Percentiles rank a stretch among this genome's conserved stretches.
Evolutionary conservation across 768 basidiomycete species (phyloP).

Genomic region (Clitopilus hobsonii): DNA sequence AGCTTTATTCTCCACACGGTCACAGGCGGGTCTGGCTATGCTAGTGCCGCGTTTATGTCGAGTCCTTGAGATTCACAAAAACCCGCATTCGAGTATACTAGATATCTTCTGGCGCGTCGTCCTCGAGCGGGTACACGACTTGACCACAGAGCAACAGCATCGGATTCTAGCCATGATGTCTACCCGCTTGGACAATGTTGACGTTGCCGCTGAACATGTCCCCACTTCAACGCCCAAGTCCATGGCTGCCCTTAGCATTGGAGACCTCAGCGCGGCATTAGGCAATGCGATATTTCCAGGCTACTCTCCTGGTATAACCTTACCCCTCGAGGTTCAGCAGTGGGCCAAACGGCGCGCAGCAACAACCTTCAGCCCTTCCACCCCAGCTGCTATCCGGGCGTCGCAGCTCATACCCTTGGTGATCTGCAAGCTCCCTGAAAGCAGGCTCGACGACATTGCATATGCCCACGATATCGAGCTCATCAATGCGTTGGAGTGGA

Average conservation of each 20-base stretch:
- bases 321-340: not conserved
- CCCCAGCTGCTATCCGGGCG: not conserved
- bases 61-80: slow-evolving; percentile 25
- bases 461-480: not conserved
- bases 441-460: not conserved
- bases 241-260: not conserved
- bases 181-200: slow-evolving; percentile 19
- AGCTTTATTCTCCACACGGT: slow-evolving; percentile 26
- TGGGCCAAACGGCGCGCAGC: not conserved
- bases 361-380: not conserved
- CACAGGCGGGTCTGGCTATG: slow-evolving; percentile 20
- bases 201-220: not conserved
- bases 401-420: not conserved
- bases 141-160: slow-evolving; percentile 24
- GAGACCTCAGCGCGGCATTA: not conserved
- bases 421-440: not conserved
- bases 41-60: slow-evolving; percentile 31
- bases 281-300: not conserved
- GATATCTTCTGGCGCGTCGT: slow-evolving; percentile 38
- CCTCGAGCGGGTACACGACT: slow-evolving; percentile 16
- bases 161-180: slow-evolving; percentile 30
- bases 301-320: not conserved
- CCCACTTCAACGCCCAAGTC: not conserved
- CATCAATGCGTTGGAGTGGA: not conserved
- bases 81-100: slow-evolving; percentile 30